Evolutionary conservation across 495 filamentous ascomycete species (phyloP).

Genomic region (Penicillium chermesinum): DNA sequence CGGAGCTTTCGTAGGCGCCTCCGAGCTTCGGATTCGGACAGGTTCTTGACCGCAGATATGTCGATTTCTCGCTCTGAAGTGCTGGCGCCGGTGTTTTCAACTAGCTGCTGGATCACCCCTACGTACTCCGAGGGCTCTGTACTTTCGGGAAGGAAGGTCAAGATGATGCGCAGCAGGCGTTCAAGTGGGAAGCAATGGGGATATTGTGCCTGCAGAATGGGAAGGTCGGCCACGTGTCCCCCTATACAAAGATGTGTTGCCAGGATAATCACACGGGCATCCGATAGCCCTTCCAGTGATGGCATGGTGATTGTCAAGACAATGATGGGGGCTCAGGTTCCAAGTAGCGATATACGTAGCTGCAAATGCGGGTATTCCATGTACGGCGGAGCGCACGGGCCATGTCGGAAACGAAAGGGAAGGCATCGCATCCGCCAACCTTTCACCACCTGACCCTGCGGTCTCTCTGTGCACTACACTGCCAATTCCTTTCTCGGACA

Average conservation of each 20-base stretch:
- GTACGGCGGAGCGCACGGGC: slow-evolving; percentile 36
- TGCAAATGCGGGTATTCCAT: slow-evolving; percentile 15
- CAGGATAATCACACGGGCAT: slow-evolving; percentile 46
- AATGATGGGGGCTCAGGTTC: slow-evolving; percentile 14
- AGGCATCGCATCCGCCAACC: slow-evolving; percentile 35
- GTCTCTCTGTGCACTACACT: slow-evolving; percentile 21
- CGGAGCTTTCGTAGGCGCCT: slow-evolving; percentile 67
- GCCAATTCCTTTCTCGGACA: slow-evolving; percentile 17
- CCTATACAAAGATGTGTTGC: slow-evolving; percentile 43
- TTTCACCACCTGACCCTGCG: slow-evolving; percentile 20
- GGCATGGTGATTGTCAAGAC: slow-evolving; percentile 30
- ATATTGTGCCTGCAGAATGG: slow-evolving; percentile 55
- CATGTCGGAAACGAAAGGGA: slow-evolving; percentile 36
- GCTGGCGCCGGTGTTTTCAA: slow-evolving; percentile 31
- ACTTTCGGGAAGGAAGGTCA: slow-evolving; percentile 81
- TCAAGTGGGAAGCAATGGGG: slow-evolving; percentile 57
- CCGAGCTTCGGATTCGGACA: slow-evolving; percentile 61
- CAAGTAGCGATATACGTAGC: slow-evolving; percentile 21
- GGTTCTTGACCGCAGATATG: slow-evolving; percentile 50
- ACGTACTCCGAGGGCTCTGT: slow-evolving; percentile 61
- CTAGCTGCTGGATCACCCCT: slow-evolving; percentile 53
- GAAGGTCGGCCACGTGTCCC: slow-evolving; percentile 57
- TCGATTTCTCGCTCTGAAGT: slow-evolving; percentile 43
- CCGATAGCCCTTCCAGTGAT: slow-evolving; percentile 36
- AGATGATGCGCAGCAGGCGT: slow-evolving; percentile 69